Base-by-base conservation (phyloP, 768 basidiomycete genomes). In the Rhizopogon sp. region DNA sequence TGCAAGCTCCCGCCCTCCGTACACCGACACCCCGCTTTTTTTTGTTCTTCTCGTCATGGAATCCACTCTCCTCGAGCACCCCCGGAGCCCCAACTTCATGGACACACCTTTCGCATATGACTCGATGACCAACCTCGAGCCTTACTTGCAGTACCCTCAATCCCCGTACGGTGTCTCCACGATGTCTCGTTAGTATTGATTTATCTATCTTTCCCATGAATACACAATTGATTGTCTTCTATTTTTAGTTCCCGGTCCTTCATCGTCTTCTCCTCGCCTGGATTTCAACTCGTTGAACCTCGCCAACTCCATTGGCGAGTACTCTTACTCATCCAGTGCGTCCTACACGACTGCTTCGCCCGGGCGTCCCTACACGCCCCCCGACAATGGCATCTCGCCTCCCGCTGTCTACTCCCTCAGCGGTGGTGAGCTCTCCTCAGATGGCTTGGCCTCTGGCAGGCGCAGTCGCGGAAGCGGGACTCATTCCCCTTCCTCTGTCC, bases 381-480 rank as follows among this genome's bases (percentile, higher is more conserved):
- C 84, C 31, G 74, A 74, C 54, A 81, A 85, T 59, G 78, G 80
- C 69, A 83, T 90, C 60, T 87, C 84, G 40, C 86, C 87, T 16
- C 87, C 85, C 40, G 79, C 85, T 47, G 80, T 90, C 58, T 87
- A 88, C 72, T 82, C 78, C 66, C 73, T 89, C 60, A 84, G 81
- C 62, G 81, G 76, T 43, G 85, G 84, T 57, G 88, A 90, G 67
- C 70, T 85, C 53, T 86, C 85, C 11, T 88, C 87, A n/a, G 88
- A 90, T 64, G 79, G 84, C 58, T 73, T 81, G 51, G 71, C 78
- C 60, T 84, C 87, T 55, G 81, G 79, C 64, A 74, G 83, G 51
- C 81, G 80, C 64, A 86, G 85, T 67, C 87, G 88, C 57, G 85
- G 85, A 67, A 85, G 84, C 64, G 83, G 82, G 56, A 82, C 83